Conservation (phyloP, 768 basidiomycete species). For the Tulasnella sp. region DNA sequence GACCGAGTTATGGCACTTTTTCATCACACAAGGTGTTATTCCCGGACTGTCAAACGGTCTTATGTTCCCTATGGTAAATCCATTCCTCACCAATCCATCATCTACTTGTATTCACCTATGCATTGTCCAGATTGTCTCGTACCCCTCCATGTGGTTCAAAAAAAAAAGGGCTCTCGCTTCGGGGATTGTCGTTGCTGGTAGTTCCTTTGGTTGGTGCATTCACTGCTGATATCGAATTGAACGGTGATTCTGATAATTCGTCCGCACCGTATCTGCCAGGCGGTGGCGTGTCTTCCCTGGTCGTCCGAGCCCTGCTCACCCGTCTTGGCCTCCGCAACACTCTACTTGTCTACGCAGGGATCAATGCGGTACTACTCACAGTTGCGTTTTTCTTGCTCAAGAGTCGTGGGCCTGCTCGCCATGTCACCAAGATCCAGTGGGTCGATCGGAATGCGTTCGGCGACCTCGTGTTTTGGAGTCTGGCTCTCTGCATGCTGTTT, state of each 20-base stretch:
- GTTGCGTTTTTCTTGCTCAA: conserved; percentile 31
- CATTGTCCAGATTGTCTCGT: conserved; percentile 9
- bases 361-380: conserved; percentile 28
- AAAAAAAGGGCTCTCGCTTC: conserved; percentile 21
- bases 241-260: not conserved
- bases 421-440: conserved; percentile 15
- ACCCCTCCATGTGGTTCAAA: conserved; percentile 23
- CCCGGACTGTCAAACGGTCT: conserved; percentile 18
- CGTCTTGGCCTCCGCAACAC: conserved; percentile 31
- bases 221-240: not conserved
- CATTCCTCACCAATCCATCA: not conserved
- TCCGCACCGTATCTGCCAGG: not conserved
- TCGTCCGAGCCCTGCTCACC: conserved; percentile 31
- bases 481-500: conserved; percentile 31
- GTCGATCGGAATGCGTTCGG: conserved; percentile 18
- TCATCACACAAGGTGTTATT: conserved; percentile 22
- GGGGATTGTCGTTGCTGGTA: conserved; percentile 22
- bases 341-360: conserved; percentile 30
- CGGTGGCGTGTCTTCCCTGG: conserved; percentile 19
- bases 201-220: conserved; percentile 20
- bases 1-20: conserved; percentile 22
- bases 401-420: conserved; percentile 24
- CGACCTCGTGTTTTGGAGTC: conserved; percentile 31
- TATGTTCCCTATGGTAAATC: conserved; percentile 16
- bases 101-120: not conserved